phyloP scores from a whole-genome alignment of 2,329 filamentous ascomycete genomes.

The Elsinoe australis region DNA sequence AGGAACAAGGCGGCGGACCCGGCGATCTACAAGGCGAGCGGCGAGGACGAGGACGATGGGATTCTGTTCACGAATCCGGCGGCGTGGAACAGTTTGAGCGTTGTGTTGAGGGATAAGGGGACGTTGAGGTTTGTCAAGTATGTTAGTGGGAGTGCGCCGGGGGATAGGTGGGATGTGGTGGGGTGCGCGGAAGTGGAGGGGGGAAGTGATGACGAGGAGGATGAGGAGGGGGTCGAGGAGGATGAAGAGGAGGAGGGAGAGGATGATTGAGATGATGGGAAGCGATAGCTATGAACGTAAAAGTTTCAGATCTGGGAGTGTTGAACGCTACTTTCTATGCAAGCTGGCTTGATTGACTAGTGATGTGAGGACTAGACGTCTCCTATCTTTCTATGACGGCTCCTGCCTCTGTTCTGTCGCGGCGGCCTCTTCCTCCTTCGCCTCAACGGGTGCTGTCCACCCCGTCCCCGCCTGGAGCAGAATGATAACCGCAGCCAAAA shows the following conservation, averaged over 20 bases:
- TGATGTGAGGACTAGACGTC: too few species aligned
- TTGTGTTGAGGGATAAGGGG: constrained; percentile 81
- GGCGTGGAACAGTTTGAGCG: constrained; percentile 81
- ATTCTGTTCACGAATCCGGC: constrained; percentile 62
- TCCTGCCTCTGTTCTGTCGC: too few species aligned
- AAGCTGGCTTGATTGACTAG: too few species aligned
- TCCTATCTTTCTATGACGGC: too few species aligned
- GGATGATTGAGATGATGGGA: constrained; percentile 33
- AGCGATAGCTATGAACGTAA: background rate
- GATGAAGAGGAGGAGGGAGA: constrained; percentile 38
- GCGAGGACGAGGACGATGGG: constrained; percentile 63
- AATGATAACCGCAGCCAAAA: constrained; percentile 43
- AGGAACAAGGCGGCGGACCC: constrained; percentile 58
- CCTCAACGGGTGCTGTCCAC: constrained; percentile 38
- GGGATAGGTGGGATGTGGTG: constrained; percentile 87
- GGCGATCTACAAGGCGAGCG: constrained; percentile 73
- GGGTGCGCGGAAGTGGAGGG: constrained; percentile 62
- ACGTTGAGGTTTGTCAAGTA: constrained; percentile 95
- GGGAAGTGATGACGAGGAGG: constrained; percentile 45
- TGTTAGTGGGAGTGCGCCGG: constrained; percentile 70
- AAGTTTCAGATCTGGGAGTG: background rate
- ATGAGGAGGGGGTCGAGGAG: constrained; percentile 25
- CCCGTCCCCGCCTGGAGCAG: constrained; percentile 52
- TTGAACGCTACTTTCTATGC: too few species aligned
- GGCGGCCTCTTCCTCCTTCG: constrained; percentile 22